These are phyloP conservation scores for Gossypium thurberi DNA, from an alignment of 345 rosid species.

Conservation along the genomic window DNA sequence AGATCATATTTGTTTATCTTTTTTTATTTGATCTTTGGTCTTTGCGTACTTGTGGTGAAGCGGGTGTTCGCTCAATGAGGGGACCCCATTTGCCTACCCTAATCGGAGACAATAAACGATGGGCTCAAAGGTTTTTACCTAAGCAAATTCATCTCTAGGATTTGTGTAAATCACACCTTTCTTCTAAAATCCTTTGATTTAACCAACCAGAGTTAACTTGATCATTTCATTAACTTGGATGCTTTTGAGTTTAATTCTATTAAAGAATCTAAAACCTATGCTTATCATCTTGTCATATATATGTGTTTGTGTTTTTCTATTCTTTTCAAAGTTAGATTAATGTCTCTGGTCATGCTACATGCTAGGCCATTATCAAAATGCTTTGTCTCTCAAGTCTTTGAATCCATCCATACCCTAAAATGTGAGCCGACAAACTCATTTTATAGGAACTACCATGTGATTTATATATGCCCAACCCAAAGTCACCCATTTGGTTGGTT, in stretches of 20 bases:
- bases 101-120: slow-evolving; percentile 44
- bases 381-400: slow-evolving; percentile 14
- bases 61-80: slow-evolving; percentile 28
- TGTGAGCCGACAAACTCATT: slow-evolving; percentile 61
- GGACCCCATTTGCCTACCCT: slow-evolving; percentile 33
- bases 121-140: slow-evolving; percentile 49
- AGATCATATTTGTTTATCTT: not conserved
- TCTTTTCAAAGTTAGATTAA: slow-evolving; percentile 14
- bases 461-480: slow-evolving; percentile 25
- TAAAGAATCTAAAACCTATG: not conserved
- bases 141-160: slow-evolving; percentile 27
- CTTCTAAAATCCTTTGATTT: not conserved
- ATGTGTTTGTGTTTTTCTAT: not conserved
- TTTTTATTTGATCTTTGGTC: not conserved
- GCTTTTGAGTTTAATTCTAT: not conserved
- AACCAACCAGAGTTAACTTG: not conserved
- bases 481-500: slow-evolving; percentile 24
- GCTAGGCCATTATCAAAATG: slow-evolving; percentile 37
- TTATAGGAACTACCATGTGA: slow-evolving; percentile 34
- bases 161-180: not conserved
- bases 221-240: not conserved
- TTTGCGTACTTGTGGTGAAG: slow-evolving; percentile 43
- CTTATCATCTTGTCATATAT: slow-evolving; percentile 28
- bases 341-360: slow-evolving; percentile 31
- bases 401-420: slow-evolving; percentile 30